Base-by-base conservation (phyloP, 2,329 filamentous ascomycete genomes). In the Colletotrichum theobromicola region DNA sequence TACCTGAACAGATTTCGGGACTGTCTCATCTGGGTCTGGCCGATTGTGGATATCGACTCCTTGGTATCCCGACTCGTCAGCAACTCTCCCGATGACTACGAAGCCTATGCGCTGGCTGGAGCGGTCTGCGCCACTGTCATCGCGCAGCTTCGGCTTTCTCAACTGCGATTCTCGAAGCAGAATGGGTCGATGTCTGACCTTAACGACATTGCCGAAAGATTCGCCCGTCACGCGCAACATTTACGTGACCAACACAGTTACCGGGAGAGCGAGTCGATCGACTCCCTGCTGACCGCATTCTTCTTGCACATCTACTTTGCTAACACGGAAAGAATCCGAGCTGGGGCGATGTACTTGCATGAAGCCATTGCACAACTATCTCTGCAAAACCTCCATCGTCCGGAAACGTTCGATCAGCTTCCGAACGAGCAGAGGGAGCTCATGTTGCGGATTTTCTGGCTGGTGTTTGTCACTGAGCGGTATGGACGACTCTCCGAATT, bases 301-400 rank as follows among this genome's bases (percentile, higher is more conserved):
- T 80, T 81, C 50, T 69, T 81, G 2, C 79, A 81, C 55, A 73
- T 81, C 21, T 81, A 81, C 57, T 80, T 78, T 35, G 77, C 80
- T 35, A 81, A 81, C 10, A 77, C 79, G 10, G 73, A 77, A n/a
- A 81, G 80, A 32, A 32, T 80, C n/a, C 72, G 78, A 28, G 26
- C 55, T 32, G 55, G 55, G 26, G 55, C 55, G 3, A 32, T 58
- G 24, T 58, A 58, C 16, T 32, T 58, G 55, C 55, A 58, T 32
- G 55, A 58, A 32, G 55, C 55, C 7, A 58, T 58, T 28, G 55
- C 55, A 5, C 55, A 58, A n/a, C 55, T 58, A 21, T 50, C 42
- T 50, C 6, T 50, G 0, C 42, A 50, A n/a, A 50, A 21, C 42
- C 42, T 50, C 13, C 42, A 50, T 13, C 42, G 42, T 50, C 42